These are phyloP conservation scores for Corchorus capsularis DNA, from an alignment of 345 rosid genomes.

Conservation along the genomic window DNA sequence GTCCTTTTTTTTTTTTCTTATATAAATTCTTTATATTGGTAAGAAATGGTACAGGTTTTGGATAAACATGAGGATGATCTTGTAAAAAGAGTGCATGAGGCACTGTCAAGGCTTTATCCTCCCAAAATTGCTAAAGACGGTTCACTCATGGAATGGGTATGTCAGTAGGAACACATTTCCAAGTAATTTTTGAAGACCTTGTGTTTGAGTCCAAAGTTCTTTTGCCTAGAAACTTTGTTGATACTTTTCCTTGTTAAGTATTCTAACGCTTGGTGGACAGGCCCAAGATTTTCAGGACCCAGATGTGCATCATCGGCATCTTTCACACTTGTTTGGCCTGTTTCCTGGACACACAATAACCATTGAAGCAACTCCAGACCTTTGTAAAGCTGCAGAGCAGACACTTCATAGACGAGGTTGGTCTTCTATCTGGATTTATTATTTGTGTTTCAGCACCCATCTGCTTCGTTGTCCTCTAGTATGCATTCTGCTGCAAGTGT, in stretches of 20 bases:
- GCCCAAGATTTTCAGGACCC: slow-evolving; percentile 85
- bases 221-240: background rate
- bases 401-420: slow-evolving; percentile 82
- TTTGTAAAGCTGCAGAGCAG: slow-evolving; percentile 71
- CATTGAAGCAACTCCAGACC: slow-evolving; percentile 61
- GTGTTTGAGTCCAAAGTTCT: slow-evolving; percentile 4
- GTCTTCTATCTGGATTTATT: slow-evolving; percentile 10
- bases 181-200: slow-evolving; percentile 5
- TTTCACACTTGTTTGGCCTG: slow-evolving; percentile 91
- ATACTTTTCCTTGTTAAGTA: background rate
- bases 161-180: slow-evolving; percentile 7
- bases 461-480: background rate
- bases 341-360: slow-evolving; percentile 90
- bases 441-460: background rate
- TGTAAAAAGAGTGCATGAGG: slow-evolving; percentile 52
- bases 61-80: slow-evolving; percentile 58
- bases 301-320: slow-evolving; percentile 75
- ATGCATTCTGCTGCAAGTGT: background rate
- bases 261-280: slow-evolving; percentile 32
- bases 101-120: slow-evolving; percentile 70
- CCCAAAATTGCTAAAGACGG: slow-evolving; percentile 73
- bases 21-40: slow-evolving; percentile 2
- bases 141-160: slow-evolving; percentile 96
- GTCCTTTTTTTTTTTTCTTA: slow-evolving; percentile 7
- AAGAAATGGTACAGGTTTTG: slow-evolving; percentile 48